Evolutionary conservation across 116 monocot species (phyloP), one percentile per base, ranked within the genome.

Genomic region (Papilionanthe hybrid): DNA sequence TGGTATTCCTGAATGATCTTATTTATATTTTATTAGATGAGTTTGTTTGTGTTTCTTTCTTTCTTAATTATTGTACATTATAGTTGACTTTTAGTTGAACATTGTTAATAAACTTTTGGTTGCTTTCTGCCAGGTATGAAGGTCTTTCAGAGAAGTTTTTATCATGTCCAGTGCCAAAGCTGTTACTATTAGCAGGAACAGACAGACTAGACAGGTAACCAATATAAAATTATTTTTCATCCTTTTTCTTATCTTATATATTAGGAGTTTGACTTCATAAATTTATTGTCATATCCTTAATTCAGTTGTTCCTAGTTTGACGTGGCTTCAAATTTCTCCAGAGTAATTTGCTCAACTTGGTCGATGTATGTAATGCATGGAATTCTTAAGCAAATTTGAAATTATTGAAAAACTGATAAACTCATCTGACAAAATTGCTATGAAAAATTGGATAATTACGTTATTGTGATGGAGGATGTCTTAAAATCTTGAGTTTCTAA

Each of bases 141-240:
- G 95, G 95, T 55, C 95, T 99, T 75, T 99, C 99, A 22, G 93
- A 99, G 37, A 90, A 87, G 85, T 99, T 99, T 56, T 81, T 95
- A 58, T 93, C 93, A 50, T 93, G 95, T 42, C 85, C 93, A 23
- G 93, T 84, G 53, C 95, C 91, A 77, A 99, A 99, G 80, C 76
- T 93, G 25, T 82, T 99, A 73, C 76, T 99, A 20, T 84, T 99
- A 83, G 99, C 95, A 75, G 99, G 99, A 78, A 99, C 95, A 37
- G 99, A 99, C 84, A 91, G 95, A 89, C 79, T 99, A 86, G 99
- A 99, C 93, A 99, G 93, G 98, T 98, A 30, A 73, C 55, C 32
- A 37, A 20, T 27, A 50, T 20, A 48, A 75, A 22, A 45, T 19
- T 49, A 22, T 23, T 6, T 75, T 6, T 49, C 49, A 49, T 48